Percentiles rank a stretch among this genome's conserved stretches.
Evolutionary conservation across 257 asterid species (phyloP).

Genomic region (Solanum appendiculatum): DNA sequence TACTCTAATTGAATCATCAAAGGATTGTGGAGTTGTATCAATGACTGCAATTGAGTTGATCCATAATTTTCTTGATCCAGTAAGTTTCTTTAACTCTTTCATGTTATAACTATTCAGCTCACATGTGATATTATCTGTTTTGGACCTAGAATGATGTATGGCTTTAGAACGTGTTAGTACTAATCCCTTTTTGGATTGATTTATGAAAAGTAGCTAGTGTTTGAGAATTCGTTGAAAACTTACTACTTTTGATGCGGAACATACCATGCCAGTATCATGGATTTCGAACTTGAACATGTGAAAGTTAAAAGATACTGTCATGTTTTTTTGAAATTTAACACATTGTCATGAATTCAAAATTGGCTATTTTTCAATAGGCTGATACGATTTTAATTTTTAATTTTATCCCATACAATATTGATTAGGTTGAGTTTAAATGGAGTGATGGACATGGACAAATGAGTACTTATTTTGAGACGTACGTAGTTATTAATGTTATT

Average conservation of each 20-base stretch:
- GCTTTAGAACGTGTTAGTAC: background rate
- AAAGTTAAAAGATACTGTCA: background rate
- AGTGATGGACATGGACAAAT: background rate
- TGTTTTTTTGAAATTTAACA: background rate
- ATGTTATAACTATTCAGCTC: background rate
- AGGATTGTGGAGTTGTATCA: conserved; percentile 44
- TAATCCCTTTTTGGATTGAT: background rate
- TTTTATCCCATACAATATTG: background rate
- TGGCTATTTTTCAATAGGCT: background rate
- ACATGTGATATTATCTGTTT: background rate
- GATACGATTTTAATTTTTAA: background rate
- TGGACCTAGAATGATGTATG: background rate
- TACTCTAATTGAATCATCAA: conserved; percentile 60
- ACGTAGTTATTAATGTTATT: background rate
- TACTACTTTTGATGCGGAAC: background rate
- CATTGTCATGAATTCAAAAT: background rate
- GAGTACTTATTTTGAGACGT: background rate
- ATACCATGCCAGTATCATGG: background rate
- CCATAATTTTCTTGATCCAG: conserved; percentile 54
- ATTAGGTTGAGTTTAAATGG: background rate
- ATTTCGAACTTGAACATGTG: background rate
- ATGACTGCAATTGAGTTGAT: conserved; percentile 36
- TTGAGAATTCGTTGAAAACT: background rate
- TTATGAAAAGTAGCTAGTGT: background rate
- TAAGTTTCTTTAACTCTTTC: conserved; percentile 1